Evolutionary conservation across 257 asterid genomes (phyloP), one percentile per base, ranked within the genome.

Genomic region (Ocimum tenuiflorum): DNA sequence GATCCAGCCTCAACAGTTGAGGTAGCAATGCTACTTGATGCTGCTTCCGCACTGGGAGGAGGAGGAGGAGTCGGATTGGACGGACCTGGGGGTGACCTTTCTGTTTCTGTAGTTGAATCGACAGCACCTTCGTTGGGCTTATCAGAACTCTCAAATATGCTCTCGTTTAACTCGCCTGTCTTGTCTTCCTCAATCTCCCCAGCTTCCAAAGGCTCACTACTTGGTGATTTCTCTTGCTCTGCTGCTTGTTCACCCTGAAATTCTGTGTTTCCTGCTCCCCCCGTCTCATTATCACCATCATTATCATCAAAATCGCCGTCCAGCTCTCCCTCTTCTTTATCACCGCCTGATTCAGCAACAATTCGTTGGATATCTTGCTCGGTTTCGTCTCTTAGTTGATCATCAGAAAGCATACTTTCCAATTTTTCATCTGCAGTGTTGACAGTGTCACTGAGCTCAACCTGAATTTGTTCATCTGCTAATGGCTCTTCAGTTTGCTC

Each of bases 311-410:
- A 69, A 23, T 85, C 97, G 9, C 77, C 62, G 33, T 49, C 81
- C 61, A 84, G 65, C 79, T 89, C 99, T 14, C 94, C 97, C 78
- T 89, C 99, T 70, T 92, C 99, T 75, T 78, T 78, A 13, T 90
- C 97, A 35, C 77, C 74, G 57, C 75, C 88, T 33, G 78, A 71
- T 68, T 87, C 96, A 20, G 75, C 65, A 33, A 76, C 78, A 56
- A 71, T 76, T 46, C 65, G 86, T 79, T 82, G 95, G 48, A 79
- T 76, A 53, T 85, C 96, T 67, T 85, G 88, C 57, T 86, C 96
- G 5, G 74, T 81, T 76, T 79, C 78, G 67, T 75, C 78, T 43
- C 78, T 81, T 47, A 78, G 65, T 14, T 76, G 80, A 61, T 84
- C 92, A 51, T 86, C 95, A 17, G 78, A 77, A 12, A 58, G 67